Evolutionary conservation across 2,329 filamentous ascomycete genomes (phyloP), one percentile per base, ranked within the genome.

Genomic region (Cytospora chrysosperma): DNA sequence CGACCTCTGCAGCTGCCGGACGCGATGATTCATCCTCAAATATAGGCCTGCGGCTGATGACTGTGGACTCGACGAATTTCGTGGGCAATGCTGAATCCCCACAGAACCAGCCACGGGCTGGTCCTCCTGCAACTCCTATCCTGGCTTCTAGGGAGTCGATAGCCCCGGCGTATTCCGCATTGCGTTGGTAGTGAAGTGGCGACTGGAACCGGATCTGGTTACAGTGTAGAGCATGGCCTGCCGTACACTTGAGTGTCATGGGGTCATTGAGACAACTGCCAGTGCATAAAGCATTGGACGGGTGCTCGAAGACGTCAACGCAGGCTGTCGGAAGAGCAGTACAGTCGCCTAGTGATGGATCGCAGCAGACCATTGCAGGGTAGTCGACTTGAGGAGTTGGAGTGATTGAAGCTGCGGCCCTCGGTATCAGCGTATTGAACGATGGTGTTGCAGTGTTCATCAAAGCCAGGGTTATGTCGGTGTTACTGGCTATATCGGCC

Each of bases 231-330:
- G 54, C 24, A 5, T 13, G 5, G 7, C 21, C 56, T 15, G 51
- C 17, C 15, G 56, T 63, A 40, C 56, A 60, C 43, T 56, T 63
- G 30, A 63, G 62, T 19, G 56, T 60, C 52, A 63, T 56, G 27
- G 51, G 56, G 32, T 63, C 56, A 15, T 34, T n/a, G 17, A 24
- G 49, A 47, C 56, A 63, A 37, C 7, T 27, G 15, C 62, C 62
- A 17, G 56, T 56, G 52, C 62, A 63, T 15, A 58, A 28, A 21
- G 40, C n/a, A 26, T 43, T 50, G 27, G 19, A 24, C 6, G 56
- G 56, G 19, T 63, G 26, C 10, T 27, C 32, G 5, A 21, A n/a
- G 7, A 21, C 30, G n/a, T 63, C 56, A 21, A 63, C 56, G 28
- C 62, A 63, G 8, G 51, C 27, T n/a, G 62, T 63, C 6, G 62